A percentile compares a stretch with the other conserved stretches of the same genome.
Evolutionary conservation across 2,329 filamentous ascomycete genomes (phyloP).

Genomic region (Chaetothyriales sp.): DNA sequence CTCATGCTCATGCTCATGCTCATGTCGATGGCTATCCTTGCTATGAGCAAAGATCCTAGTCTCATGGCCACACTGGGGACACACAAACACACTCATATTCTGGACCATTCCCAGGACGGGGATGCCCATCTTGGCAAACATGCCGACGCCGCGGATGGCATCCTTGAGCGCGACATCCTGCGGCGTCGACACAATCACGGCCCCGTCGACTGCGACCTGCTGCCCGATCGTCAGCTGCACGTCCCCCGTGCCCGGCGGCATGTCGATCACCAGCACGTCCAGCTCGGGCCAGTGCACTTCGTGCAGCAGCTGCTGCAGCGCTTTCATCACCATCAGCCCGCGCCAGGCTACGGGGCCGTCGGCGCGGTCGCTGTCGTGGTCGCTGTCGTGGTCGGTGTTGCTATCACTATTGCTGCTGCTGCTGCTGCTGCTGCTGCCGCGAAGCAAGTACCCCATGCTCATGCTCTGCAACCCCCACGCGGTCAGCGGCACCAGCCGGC

Average conservation of each 20-base stretch:
- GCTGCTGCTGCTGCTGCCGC: constrained; percentile 10
- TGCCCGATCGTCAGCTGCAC: constrained; percentile 95
- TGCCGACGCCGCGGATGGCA: constrained; percentile 76
- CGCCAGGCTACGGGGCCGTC: constrained; percentile 83
- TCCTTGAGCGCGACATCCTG: constrained; percentile 88
- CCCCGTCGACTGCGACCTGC: constrained; percentile 74
- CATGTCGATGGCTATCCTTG: no score
- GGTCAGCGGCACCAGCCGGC: constrained; percentile 69
- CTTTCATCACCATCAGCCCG: constrained; percentile 95
- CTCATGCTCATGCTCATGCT: no score
- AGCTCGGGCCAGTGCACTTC: constrained; percentile 72
- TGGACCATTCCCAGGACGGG: constrained; percentile 71
- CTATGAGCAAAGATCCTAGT: constrained; percentile 55
- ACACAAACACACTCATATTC: constrained; percentile 78
- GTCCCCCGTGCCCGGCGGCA: constrained; percentile 89
- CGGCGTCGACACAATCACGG: constrained; percentile 76
- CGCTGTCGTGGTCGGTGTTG: not conserved
- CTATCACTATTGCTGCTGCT: constrained; percentile 6
- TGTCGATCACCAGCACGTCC: constrained; percentile 75
- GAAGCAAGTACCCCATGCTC: constrained; percentile 91
- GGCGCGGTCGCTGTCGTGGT: constrained; percentile 36
- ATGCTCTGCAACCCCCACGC: constrained; percentile 96
- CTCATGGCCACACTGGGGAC: constrained; percentile 59
- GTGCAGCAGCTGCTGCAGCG: constrained; percentile 84
- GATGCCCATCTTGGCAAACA: constrained; percentile 76